Evolutionary conservation across 2,329 filamentous ascomycete genomes (phyloP), one percentile per base, ranked within the genome.

Genomic region (Apiospora koreana): DNA sequence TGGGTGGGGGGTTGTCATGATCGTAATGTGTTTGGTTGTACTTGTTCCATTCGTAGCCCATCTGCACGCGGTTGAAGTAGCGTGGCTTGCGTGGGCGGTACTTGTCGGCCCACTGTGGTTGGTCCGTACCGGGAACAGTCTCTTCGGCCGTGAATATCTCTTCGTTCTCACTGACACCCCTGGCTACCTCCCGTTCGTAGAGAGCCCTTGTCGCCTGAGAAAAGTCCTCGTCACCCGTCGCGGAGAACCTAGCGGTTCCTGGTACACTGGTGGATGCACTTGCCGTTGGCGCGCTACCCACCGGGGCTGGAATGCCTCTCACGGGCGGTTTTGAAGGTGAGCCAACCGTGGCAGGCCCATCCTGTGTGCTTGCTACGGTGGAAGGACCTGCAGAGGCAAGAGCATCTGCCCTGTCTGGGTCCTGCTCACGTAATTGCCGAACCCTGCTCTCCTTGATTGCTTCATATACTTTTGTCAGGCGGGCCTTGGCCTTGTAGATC

Each of bases 11-110:
- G 77, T 98, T 98, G 79, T 98, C 95, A 80, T 98, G 94, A 80
- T 98, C 96, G 83, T 99, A 99, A 82, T 99, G 96, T 16, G 96
- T 99, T 83, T 99, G 96, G 79, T 99, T 99, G 87, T 99, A 99
- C 82, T 99, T 99, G 86, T 99, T 99, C 96, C 96, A 99, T 81
- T 99, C 96, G 81, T 98, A 99, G 68, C 96, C 96, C 93, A 98
- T 98, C 81, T 97, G 95, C 65, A 98, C 95, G 50, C 96, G 92
- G 79, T 98, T 98, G 87, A 99, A 99, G 83, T 98, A 98, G 71
- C 93, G 90, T 16, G 96, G 96, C 82, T 98, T 99, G 73, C 96
- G 89, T 9, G 95, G 94, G 48, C 92, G 89, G 81, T 97, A 93
- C 81, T 95, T 94, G 78, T 91, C 90, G 7, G 92, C 91, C 94